Evolutionary conservation across 1,284 basidiomycete species (phyloP), one percentile per base, ranked within the genome.

Genomic region (Ganoderma resinaceum): DNA sequence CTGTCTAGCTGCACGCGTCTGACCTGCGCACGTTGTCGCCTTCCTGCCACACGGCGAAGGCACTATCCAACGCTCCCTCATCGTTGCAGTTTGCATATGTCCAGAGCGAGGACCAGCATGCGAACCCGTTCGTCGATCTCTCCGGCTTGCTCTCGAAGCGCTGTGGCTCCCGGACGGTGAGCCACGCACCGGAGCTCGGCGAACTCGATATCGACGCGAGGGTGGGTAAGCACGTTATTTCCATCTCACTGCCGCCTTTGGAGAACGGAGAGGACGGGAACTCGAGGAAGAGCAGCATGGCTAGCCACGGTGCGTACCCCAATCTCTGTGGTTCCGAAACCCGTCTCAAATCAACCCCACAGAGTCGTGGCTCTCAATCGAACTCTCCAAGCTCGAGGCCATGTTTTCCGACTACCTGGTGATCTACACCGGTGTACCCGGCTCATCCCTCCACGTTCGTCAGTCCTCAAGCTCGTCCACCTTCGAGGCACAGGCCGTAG

Each of bases 81-180:
- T 82, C 87, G 31, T 78, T 87, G n/a, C 88, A 92, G 78, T 83
- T 88, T 43, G 87, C 91, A 3, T 89, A 93, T 72, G 80, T 90
- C 11, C 83, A 83, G 42, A 65, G 61, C 38, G 66, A 49, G 1
- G 77, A 73, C 33, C 72, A 76, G 43, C 63, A 76, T 40, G 66
- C 73, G 29, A 72, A 74, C 53, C 69, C 77, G 65, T 62, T 77
- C 78, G 60, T 79, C 76, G 55, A 77, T 78, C 73, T 87, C 29
- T 83, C 84, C 0, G 77, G 83, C 64, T 74, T 76, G 20, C 74
- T 92, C 57, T 80, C 87, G 6, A 73, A 77, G 53, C 85, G 82
- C 55, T 94, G 92, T 78, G 82, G 82, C 35, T 85, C 89, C 2
- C 40, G 81, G 82, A 7, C 69, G 1, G 65, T 75, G 35, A 69